Evolutionary conservation across 352 stramenopile genomes (phyloP), one percentile per base, ranked within the genome.

Genomic region (Phytophthora syringae): DNA sequence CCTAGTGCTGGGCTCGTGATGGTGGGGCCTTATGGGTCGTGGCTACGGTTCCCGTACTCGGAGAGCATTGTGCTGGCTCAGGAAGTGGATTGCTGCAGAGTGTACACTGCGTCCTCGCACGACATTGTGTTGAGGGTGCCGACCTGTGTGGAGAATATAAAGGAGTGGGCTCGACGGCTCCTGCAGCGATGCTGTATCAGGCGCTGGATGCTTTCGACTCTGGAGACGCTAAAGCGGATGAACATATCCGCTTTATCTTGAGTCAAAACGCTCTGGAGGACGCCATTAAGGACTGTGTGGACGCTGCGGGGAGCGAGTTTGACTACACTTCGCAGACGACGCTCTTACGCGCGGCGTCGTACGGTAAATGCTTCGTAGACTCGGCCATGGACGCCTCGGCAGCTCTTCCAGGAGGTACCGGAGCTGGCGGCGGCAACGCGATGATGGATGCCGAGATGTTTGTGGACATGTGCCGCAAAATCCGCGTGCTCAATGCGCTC

Each of bases 401-500:
- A 2, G 60, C 74, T 7, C 49, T 68, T 10, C 59, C 64, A 1
- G 45, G 72, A 18, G 67, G 52, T 0, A 45, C 48, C 37, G 74
- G 47, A 22, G 36, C 58, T 12, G 54, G 59, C 36, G 43, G 52
- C 16, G 65, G 49, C 47, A 67, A 73, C 50, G 28, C 70, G 0
- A 65, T 84, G 53, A 60, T 90, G 50, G 88, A 96, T 40, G 63
- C 83, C 3, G 86, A 96, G 55, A 69, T 95, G 20, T 98, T 97
- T 52, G 89, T 97, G 5, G 88, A 95, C 2, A 95, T 93, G 78
- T 88, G 84, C 45, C 87, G 88, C 32, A 97, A 96, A 70, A 80
- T 97, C 51, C 82, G 90, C 25, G 88, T 97, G 32, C 68, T 98
- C n/a, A 97, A 98, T 58, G 86, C 88, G n/a, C 74, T 97, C 16